Evolutionary conservation across 164 flowering plant species (phyloP), one percentile per base, ranked within the genome.

Genomic region (Saururus chinensis): DNA sequence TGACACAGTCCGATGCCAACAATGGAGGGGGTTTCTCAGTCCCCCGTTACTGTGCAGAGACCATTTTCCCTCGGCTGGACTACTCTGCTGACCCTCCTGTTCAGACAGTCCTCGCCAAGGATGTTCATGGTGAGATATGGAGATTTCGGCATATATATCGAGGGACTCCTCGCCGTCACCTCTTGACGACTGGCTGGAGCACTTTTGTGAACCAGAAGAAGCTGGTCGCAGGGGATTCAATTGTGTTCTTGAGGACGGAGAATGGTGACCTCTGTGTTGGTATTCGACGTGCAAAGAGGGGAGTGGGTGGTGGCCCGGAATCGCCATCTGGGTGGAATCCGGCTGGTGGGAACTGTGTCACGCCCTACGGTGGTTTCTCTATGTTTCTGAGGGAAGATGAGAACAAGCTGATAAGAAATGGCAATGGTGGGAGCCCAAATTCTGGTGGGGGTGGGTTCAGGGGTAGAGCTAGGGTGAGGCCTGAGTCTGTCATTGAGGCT

Each of bases 1-100:
- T 93, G 68, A 93, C 99, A 0, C 99, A 93, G 55, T 90, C 97
- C 8, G 99, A 93, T 70, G 99, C 99, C 4, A 93, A 93, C 69
- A 93, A 93, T 61, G 99, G 99, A 40, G 99, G 99, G 0, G 99
- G 97, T 0, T 90, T 93, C 69, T 93, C 99, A 1, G 99, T 90
- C 41, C 99, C 99, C 11, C 77, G 97, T 40, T 90, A 90, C 65
- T 93, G 99, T 63, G 99, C 99, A 0, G 97, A 93, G 74, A 90
- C 99, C 4, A 90, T 93, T 21, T 93, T 93, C 64, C 99, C 99
- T 0, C 68, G 83, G 11, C 53, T 93, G 76, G 97, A 93, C 68
- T 85, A 83, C 73, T 53, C 88, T 0, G 96, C 86, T 19, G 92
- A 93, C 55, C 99, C 97, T 7, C 99, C 99, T 0, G 92, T 88